Conservation (phyloP, 225 moss, liverwort and hornwort species). For the Neckera pumila region DNA sequence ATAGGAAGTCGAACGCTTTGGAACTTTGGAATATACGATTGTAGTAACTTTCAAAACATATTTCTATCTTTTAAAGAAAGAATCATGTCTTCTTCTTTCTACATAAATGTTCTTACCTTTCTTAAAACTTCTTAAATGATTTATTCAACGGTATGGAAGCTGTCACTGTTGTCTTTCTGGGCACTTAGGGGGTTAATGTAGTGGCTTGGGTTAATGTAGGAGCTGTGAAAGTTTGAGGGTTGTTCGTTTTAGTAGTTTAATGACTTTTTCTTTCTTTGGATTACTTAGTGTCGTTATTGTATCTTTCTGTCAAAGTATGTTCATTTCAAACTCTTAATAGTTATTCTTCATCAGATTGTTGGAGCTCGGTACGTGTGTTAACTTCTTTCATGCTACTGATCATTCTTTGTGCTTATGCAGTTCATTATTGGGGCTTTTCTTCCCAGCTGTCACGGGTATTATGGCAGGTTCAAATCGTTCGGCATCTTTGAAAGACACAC, state of each 20-base stretch:
- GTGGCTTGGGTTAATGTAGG: not conserved
- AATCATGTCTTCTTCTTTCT: no score
- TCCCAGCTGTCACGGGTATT: constrained; percentile 98
- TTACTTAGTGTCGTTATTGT: not conserved
- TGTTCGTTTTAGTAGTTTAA: not conserved
- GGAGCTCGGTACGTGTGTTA: not conserved
- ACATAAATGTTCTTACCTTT: not conserved
- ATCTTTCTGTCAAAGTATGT: not conserved
- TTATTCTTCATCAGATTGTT: not conserved
- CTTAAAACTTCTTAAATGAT: not conserved
- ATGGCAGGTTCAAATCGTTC: constrained; percentile 99
- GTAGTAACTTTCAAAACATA: not conserved
- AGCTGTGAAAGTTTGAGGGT: not conserved
- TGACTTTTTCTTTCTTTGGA: not conserved
- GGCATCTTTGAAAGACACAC: constrained; percentile 90
- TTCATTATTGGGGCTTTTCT: constrained; percentile 86
- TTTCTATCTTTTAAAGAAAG: no score
- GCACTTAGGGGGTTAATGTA: not conserved
- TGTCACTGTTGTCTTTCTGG: not conserved
- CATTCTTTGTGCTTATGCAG: constrained; percentile 28
- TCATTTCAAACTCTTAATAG: not conserved
- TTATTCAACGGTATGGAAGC: not conserved
- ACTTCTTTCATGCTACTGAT: not conserved
- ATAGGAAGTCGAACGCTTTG: no score
- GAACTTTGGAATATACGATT: not conserved